Conservation (phyloP, 1,139 yeast genomes). For the Hyphopichia pseudoburtonii region DNA sequence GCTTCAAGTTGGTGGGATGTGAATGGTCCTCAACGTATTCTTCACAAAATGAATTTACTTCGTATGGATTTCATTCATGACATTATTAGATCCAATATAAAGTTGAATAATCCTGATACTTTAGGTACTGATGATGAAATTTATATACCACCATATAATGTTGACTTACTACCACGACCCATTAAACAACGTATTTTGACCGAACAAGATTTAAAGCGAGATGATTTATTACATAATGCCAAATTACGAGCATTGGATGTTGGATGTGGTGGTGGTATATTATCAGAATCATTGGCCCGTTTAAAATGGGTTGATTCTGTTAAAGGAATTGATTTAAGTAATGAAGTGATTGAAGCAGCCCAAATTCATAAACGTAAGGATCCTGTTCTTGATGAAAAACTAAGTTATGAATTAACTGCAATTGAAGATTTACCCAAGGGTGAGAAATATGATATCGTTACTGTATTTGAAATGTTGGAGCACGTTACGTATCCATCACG, state of each 20-base stretch:
- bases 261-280: conserved; percentile 97
- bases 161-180: conserved; percentile 60
- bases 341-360: conserved; percentile 82
- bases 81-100: conserved; percentile 50
- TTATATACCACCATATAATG: conserved; percentile 77
- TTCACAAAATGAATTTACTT: conserved; percentile 90
- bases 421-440: conserved; percentile 54
- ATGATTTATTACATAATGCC: conserved; percentile 32
- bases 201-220: conserved; percentile 48
- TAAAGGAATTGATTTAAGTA: conserved; percentile 80
- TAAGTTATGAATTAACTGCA: conserved; percentile 59
- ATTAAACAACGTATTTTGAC: conserved; percentile 47
- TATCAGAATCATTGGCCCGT: conserved; percentile 85
- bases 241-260: conserved; percentile 69
- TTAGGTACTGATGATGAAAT: conserved; percentile 48
- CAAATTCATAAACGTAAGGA: conserved; percentile 64
- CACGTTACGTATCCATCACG: conserved; percentile 86
- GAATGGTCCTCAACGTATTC: conserved; percentile 85
- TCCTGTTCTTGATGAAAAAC: conserved; percentile 54
- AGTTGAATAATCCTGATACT: conserved; percentile 38
- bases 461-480: conserved; percentile 92
- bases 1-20: conserved; percentile 98
- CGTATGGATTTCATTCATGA: conserved; percentile 82
- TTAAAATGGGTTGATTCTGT: conserved; percentile 62
- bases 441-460: conserved; percentile 68